phyloP scores from a whole-genome alignment of 129 eudicot species.

The Centrapalus pauciflorus region DNA sequence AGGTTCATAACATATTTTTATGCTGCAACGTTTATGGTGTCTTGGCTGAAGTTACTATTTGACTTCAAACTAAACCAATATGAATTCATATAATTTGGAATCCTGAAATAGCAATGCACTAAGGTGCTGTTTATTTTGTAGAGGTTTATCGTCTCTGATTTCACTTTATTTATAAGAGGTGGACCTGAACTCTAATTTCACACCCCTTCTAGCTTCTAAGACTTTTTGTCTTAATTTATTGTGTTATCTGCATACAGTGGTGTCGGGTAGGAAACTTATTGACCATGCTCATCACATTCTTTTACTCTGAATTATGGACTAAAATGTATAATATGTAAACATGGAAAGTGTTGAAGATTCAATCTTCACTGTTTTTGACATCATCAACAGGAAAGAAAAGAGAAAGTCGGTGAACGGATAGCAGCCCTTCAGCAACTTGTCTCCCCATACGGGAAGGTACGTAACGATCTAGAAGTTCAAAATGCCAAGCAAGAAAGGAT shows the following conservation, averaged over 20 bases:
- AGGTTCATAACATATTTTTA: neutral
- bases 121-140: too few species aligned
- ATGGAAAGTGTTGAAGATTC: neutral
- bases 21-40: neutral
- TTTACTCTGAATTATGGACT: neutral
- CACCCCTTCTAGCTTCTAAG: too few species aligned
- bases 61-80: neutral
- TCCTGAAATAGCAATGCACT: neutral
- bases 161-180: too few species aligned
- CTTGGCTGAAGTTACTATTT: neutral
- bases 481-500: neutral
- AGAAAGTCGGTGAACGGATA: constrained; percentile 76
- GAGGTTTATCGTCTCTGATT: too few species aligned
- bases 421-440: constrained; percentile 88
- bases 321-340: neutral
- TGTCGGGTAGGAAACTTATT: neutral
- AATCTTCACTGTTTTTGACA: neutral
- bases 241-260: neutral
- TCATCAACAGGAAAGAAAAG: constrained; percentile 67
- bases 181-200: too few species aligned
- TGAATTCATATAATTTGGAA: neutral
- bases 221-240: too few species aligned
- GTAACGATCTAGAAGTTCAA: neutral
- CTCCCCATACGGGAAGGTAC: constrained; percentile 92
- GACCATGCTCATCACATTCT: neutral